phyloP scores from a whole-genome alignment of 202 grass and related monocot species.

The Panicum hallii region DNA sequence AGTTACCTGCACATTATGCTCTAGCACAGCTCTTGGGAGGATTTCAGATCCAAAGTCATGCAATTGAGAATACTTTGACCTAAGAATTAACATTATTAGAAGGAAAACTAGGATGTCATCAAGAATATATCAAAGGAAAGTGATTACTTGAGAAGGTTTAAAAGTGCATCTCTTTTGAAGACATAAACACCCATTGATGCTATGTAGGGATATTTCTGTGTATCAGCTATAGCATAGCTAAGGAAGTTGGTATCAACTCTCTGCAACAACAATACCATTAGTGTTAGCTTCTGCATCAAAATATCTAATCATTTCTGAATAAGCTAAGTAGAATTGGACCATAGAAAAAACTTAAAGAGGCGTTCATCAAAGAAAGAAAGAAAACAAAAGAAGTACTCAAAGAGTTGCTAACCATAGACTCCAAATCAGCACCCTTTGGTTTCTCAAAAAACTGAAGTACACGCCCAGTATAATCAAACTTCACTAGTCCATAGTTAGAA shows the following conservation, averaged over 20 bases:
- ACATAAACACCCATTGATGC: conserved; percentile 91
- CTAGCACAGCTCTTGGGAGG: conserved; percentile 65
- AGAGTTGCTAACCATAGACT: conserved; percentile 58
- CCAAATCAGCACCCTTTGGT: conserved; percentile 61
- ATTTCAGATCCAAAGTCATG: conserved; percentile 90
- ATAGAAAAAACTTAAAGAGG: background rate
- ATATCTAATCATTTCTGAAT: background rate
- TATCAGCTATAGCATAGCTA: conserved; percentile 40
- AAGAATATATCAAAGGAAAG: background rate
- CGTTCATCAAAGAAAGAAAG: background rate
- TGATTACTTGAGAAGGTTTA: conserved; percentile 70
- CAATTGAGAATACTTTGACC: conserved; percentile 66
- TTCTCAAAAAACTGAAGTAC: conserved; percentile 77
- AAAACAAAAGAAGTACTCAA: background rate
- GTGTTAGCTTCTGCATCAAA: background rate
- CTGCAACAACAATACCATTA: conserved; percentile 41
- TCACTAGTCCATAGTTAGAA: conserved; percentile 78
- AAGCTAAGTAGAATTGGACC: background rate
- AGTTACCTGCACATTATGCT: conserved; percentile 65
- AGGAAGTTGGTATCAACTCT: conserved; percentile 57
- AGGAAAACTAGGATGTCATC: conserved; percentile 4
- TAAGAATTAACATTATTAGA: conserved; percentile 40
- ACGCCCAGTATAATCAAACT: conserved; percentile 64
- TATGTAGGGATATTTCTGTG: conserved; percentile 61
- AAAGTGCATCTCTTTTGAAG: conserved; percentile 68